Evolutionary conservation across 805 yeast genomes (phyloP).

Genomic region (Sugiyamaella floridensis): DNA sequence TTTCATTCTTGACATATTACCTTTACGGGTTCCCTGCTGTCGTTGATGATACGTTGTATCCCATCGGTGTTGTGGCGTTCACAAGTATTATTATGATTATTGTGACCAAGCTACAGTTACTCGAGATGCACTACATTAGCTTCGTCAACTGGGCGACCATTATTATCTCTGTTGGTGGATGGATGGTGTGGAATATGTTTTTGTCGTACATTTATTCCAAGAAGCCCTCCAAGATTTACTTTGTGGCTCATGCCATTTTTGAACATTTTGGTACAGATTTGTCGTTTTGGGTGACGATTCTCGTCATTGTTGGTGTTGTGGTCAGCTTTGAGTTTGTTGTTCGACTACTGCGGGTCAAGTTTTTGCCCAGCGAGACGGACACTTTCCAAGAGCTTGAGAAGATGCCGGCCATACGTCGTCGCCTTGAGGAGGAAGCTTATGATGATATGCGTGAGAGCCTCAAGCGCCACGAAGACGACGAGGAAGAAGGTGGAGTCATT

Average conservation of each 20-base stretch:
- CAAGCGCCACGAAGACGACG: slow-evolving; percentile 39
- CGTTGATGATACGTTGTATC: slow-evolving; percentile 70
- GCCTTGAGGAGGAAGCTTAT: slow-evolving; percentile 66
- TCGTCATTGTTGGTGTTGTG: slow-evolving; percentile 52
- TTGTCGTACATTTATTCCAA: slow-evolving; percentile 60
- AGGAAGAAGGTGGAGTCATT: slow-evolving; percentile 41
- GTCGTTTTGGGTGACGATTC: slow-evolving; percentile 80
- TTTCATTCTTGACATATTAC: slow-evolving; percentile 59
- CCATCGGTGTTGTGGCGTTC: slow-evolving; percentile 70
- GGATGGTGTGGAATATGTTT: slow-evolving; percentile 75
- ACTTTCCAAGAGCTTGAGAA: slow-evolving; percentile 71
- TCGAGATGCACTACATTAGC: slow-evolving; percentile 70
- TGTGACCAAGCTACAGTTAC: slow-evolving; percentile 67
- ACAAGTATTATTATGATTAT: slow-evolving; percentile 67
- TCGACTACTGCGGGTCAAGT: slow-evolving; percentile 47
- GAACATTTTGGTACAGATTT: slow-evolving; percentile 69
- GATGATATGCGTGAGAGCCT: slow-evolving; percentile 42
- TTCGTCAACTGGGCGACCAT: slow-evolving; percentile 61
- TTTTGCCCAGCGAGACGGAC: slow-evolving; percentile 70
- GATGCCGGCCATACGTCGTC: slow-evolving; percentile 55
- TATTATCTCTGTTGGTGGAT: slow-evolving; percentile 71
- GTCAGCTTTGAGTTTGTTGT: slow-evolving; percentile 58
- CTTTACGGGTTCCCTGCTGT: slow-evolving; percentile 65
- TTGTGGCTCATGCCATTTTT: slow-evolving; percentile 61
- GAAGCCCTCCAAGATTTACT: slow-evolving; percentile 53